Base-by-base conservation (phyloP, 805 yeast genomes). In the Ogataea allantospora region DNA sequence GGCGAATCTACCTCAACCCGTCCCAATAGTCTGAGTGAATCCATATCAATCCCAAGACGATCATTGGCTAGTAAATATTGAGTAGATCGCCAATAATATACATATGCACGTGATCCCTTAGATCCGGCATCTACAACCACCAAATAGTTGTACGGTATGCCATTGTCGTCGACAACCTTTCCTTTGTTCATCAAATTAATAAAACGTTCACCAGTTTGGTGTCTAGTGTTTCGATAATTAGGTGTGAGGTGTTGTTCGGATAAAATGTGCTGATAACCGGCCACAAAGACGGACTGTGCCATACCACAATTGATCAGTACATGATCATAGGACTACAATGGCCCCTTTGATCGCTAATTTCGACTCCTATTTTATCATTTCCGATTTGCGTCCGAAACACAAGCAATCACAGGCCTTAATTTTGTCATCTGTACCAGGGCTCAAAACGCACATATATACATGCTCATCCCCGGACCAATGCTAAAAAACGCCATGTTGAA, bases 51-150 rank as follows among this genome's bases (percentile, higher is more conserved):
- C 10, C 21, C 10, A 14, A 40, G 28, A 20, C 49, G 44, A 7
- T 50, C 50, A 28, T 51, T 46, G 12, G 48, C 51, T 6, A 47
- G 30, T 13, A 56, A 38, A 22, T 53, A 45, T 23, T 51, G 43
- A 0, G 76, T 67, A 35, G 72, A 70, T 27, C 65, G 54, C 78
- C 79, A 81, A 38, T 71, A 67, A 58, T 80, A 80, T 1, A 80
- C 68, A 47, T 67, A 77, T 0, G 80, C 83, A 13, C 86, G 55
- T 0, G 83, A 73, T 0, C 86, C 86, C 40, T 70, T 77, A 3
- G 84, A 77, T 0, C 87, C 86, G 1, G 84, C 75, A 55, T 80
- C 87, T 2, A 80, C 71, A 4, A 80, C 66, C 2, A 80, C 68
- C 3, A 79, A 71, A 52, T 78, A 80, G 53, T 80, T 78, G 42